Conservation (phyloP, 768 basidiomycete species). For the Leccinellum luteum region DNA sequence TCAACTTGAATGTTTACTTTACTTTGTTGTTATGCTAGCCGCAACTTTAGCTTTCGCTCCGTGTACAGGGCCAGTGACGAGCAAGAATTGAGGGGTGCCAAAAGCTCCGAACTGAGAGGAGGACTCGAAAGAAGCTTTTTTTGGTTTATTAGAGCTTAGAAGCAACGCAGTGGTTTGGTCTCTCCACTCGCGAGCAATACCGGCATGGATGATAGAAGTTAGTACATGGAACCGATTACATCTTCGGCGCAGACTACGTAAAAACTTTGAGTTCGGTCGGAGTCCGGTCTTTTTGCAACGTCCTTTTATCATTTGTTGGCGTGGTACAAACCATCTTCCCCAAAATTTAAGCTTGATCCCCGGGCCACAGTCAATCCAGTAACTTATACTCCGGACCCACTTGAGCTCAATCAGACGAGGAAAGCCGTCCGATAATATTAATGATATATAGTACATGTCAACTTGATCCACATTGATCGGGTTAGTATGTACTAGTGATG, state of each 20-base stretch:
- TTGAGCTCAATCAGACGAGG: background rate
- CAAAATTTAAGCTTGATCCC: background rate
- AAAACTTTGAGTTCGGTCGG: conserved; percentile 4
- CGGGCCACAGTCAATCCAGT: background rate
- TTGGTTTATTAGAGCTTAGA: background rate
- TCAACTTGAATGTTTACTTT: conserved; percentile 1
- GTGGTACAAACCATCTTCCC: background rate
- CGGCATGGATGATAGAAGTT: background rate
- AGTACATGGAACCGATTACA: conserved; percentile 19
- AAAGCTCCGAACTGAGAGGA: conserved; percentile 9
- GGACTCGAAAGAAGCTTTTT: background rate
- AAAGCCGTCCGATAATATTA: background rate
- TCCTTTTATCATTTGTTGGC: background rate
- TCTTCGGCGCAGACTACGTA: conserved; percentile 10
- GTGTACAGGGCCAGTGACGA: background rate
- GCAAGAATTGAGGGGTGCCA: background rate
- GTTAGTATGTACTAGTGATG: background rate
- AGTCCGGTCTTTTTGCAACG: background rate
- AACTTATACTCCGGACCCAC: background rate
- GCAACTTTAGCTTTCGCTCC: conserved; percentile 1
- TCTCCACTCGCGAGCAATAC: background rate
- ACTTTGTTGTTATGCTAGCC: conserved; percentile 1
- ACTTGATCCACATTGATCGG: conserved; percentile 7
- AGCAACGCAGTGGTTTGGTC: background rate
- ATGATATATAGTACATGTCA: background rate